Conservation (phyloP, 768 basidiomycete species). For the Russula sp. region DNA sequence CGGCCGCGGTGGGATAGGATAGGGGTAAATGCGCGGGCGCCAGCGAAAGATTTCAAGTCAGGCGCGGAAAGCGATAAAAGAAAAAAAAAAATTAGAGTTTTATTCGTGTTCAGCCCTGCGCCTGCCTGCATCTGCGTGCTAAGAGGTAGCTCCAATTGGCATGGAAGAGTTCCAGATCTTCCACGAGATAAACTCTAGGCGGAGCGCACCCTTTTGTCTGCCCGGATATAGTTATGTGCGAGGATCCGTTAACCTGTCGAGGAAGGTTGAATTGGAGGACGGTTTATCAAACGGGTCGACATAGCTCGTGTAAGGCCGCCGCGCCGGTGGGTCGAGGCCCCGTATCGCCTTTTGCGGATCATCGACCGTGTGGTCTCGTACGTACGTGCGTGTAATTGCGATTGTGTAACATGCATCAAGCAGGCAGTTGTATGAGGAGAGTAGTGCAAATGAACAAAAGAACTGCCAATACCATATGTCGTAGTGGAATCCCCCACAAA, state of each 20-base stretch:
- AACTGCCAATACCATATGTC: not conserved
- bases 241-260: constrained; percentile 8
- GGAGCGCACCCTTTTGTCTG: constrained; percentile 12
- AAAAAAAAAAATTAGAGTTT: constrained; percentile 13
- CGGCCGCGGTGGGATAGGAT: constrained; percentile 3
- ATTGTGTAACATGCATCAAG: constrained; percentile 3
- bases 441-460: constrained; percentile 11
- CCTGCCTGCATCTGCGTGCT: constrained; percentile 2
- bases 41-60: not conserved
- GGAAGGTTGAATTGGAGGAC: constrained; percentile 6
- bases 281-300: constrained; percentile 7
- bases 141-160: not conserved
- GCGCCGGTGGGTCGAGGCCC: constrained; percentile 13
- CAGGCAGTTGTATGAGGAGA: not conserved
- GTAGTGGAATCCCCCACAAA: not conserved
- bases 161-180: constrained; percentile 26
- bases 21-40: constrained; percentile 18
- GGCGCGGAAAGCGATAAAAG: not conserved
- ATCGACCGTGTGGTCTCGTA: constrained; percentile 14
- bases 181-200: constrained; percentile 26
- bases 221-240: constrained; percentile 15
- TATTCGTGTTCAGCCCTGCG: not conserved
- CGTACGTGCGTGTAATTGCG: constrained; percentile 13
- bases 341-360: constrained; percentile 15
- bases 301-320: not conserved